Percentiles rank a stretch among this genome's conserved stretches.
Evolutionary conservation across 2,329 filamentous ascomycete species (phyloP).

Genomic region (Xylariaceae sp.): DNA sequence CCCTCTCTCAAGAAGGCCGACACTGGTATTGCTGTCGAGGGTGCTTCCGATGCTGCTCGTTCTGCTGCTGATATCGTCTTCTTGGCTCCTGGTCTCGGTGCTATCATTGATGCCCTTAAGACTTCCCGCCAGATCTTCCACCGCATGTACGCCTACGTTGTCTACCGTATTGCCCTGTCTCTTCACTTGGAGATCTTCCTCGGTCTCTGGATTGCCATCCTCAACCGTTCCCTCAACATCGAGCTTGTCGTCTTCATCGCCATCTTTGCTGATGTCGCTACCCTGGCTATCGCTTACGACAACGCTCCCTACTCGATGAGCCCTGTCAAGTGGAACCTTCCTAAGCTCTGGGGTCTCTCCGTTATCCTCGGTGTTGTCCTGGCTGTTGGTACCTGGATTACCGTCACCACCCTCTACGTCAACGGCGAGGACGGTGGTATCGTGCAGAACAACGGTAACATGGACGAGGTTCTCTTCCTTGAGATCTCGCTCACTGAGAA

Average conservation of each 20-base stretch:
- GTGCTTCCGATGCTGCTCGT: constrained; percentile 83
- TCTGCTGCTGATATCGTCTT: constrained; percentile 93
- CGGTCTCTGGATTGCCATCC: constrained; percentile 83
- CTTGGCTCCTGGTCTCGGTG: constrained; percentile 82
- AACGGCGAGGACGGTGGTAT: constrained; percentile 65
- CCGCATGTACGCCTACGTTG: constrained; percentile 93
- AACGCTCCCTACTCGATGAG: constrained; percentile 81
- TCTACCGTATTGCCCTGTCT: constrained; percentile 89
- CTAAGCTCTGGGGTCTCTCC: constrained; percentile 91
- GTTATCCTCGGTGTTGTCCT: constrained; percentile 76
- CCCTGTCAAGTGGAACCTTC: constrained; percentile 92
- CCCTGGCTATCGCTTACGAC: constrained; percentile 87
- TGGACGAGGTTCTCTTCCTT: constrained; percentile 80
- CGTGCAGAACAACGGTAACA: constrained; percentile 79
- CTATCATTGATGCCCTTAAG: constrained; percentile 89
- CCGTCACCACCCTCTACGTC: constrained; percentile 77
- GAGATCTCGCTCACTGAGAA: constrained; percentile 89
- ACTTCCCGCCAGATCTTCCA: constrained; percentile 93
- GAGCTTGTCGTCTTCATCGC: constrained; percentile 89
- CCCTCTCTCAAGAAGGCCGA: constrained; percentile 93
- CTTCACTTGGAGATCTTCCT: constrained; percentile 89
- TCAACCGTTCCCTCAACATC: constrained; percentile 79
- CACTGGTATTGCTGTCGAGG: constrained; percentile 91
- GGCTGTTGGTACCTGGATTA: constrained; percentile 81
- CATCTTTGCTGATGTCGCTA: constrained; percentile 90